Base-by-base conservation (phyloP, 2,329 filamentous ascomycete genomes). In the Sporothrix variecibatus region DNA sequence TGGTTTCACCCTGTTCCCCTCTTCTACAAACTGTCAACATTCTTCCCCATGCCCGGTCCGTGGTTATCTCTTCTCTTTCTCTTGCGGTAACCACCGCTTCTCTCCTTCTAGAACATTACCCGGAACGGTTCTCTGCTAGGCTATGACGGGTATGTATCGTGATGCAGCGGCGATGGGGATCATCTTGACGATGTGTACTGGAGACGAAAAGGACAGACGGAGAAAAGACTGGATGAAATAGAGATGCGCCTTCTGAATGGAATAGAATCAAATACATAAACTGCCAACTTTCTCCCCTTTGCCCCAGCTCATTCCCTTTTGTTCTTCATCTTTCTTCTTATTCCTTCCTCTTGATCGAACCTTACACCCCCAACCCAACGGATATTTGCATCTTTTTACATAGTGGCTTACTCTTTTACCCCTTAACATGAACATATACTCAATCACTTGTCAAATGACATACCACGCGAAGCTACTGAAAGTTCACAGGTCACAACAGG, bases 61-160 rank as follows among this genome's bases (percentile, higher is more conserved):
- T 62, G 58, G 58, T 70, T 40, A 3, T 23, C 53, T 56, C 17
- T 40, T 31, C 20, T 31, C 17, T n/a, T 70, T 11, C 67, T 17
- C 4, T 4, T n/a, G 28, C 38, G 38, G 6, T 34, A 5, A 20
- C 5, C 8, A 38, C 3, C 31, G 20, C 15, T 28, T n/a, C 6
- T 20, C 28, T 7, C 28, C 46, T 71, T 71, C 69, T 40, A 71
- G 69, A 71, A 62, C 8, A 60, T 34, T 71, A 49, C 40, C 51
- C 69, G 38, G 28, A n/a, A 5, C 9, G 34, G 31, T 23, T 34
- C 34, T 64, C 38, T 5, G 17, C 40, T 17, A 23, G 53, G 70
- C 26, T 62, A 64, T 46, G 70, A 23, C 70, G 70, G 70, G 2
- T 49, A 23, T 62, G 70, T 64, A 34, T 72, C 56, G 40, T 64